Evolutionary conservation across 495 filamentous ascomycete species (phyloP), one percentile per base, ranked within the genome.

Genomic region (Neurospora sp.): DNA sequence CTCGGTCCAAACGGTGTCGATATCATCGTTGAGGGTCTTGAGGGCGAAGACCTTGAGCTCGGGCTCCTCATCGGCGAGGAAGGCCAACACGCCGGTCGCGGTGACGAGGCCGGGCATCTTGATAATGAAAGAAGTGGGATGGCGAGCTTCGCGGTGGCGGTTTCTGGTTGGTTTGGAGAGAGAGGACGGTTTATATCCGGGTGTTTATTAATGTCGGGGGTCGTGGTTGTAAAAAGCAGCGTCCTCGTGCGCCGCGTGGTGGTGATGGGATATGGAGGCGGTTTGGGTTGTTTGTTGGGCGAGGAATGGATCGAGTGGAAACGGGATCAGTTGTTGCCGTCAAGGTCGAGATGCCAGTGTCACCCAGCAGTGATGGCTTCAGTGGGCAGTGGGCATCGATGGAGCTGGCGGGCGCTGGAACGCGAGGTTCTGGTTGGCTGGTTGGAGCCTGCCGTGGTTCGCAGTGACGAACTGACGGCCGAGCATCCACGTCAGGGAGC

Each of bases 1-100:
- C 85, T 99, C 96, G 72, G 94, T 94, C 96, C 96, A 99, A 75
- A 98, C 88, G 71, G 94, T 90, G 81, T 98, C 94, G 78, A 99
- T 96, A 77, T 97, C 91, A 74, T 96, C 92, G 83, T 98, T 96
- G 78, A 98, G 88, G 74, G 92, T 93, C 86, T 95, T 91, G 79
- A 99, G 86, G 72, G 96, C 96, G 81, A 97, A 98, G 78, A 93
- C 89, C 85, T 92, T 93, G 78, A 99, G 89, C 85, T 96, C 92
- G 31, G 90, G 87, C 83, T 98, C 96, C 70, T 95, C 92, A 81
- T 99, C 96, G 75, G 94, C 92, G 69, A 99, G 89, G 82, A 98
- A 97, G 82, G 94, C 95, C 79, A 99, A 90, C 48, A 99, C 90
- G 79, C 96, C 96, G 72, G 92, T 92, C 74, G 95, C 96, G 72